Conservation (phyloP, 805 yeast genomes). For the Danielia reshetovae region DNA sequence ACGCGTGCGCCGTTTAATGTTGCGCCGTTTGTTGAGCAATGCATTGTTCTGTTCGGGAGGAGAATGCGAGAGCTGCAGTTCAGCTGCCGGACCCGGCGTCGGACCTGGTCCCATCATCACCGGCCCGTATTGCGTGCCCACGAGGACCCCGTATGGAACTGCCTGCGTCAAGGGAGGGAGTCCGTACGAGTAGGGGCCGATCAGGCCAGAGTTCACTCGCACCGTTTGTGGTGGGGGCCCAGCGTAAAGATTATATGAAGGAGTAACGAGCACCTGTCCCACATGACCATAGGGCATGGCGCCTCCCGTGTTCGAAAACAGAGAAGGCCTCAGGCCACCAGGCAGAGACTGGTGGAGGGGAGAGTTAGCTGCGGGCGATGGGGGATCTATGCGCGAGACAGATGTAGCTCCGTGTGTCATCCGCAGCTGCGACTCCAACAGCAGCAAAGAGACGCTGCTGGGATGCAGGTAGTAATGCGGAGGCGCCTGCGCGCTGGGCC, state of each 20-base stretch:
- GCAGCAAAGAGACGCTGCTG: background rate
- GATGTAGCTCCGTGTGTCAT: background rate
- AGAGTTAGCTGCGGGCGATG: conserved; percentile 6
- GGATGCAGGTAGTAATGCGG: conserved; percentile 1
- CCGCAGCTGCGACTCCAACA: conserved; percentile 2
- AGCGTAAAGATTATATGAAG: background rate
- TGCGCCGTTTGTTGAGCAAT: conserved; percentile 34
- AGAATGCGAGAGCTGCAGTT: too few species aligned
- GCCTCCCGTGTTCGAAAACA: background rate
- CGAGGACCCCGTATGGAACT: conserved; percentile 2
- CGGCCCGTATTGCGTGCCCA: conserved; percentile 1
- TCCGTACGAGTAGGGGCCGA: conserved; percentile 5
- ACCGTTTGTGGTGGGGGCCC: too few species aligned
- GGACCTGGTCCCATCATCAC: conserved; percentile 2
- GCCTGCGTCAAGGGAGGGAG: background rate
- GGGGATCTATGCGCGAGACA: background rate
- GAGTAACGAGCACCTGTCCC: background rate
- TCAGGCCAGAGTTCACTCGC: too few species aligned
- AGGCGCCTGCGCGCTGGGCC: conserved; percentile 2
- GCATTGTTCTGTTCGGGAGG: conserved; percentile 24
- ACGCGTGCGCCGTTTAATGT: conserved; percentile 59
- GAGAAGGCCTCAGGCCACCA: background rate
- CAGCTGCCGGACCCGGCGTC: conserved; percentile 1
- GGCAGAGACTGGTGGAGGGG: conserved; percentile 2
- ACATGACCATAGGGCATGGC: too few species aligned